These are phyloP conservation scores for Gentiana macrophylla DNA, from an alignment of 257 asterid species.

Conservation along the genomic window DNA sequence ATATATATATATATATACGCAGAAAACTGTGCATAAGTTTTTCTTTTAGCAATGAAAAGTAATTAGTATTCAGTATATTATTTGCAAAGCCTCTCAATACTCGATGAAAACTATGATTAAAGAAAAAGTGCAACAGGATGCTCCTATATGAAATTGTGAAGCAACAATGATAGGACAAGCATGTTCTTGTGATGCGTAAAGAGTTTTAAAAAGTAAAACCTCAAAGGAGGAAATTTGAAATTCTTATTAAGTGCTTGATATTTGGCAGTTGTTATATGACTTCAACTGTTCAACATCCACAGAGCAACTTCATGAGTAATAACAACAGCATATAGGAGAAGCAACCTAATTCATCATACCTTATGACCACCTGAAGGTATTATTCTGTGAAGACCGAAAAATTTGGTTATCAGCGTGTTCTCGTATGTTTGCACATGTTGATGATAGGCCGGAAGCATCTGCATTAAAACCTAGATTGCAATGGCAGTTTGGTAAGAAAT, in stretches of 20 bases:
- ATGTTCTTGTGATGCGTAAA: too few relatives aligned
- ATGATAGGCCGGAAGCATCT: slow-evolving; percentile 90
- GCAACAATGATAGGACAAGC: neutral
- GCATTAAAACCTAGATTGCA: slow-evolving; percentile 62
- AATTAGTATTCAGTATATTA: neutral
- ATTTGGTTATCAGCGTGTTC: slow-evolving; percentile 87
- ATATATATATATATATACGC: too few relatives aligned
- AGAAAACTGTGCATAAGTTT: neutral
- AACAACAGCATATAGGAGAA: neutral
- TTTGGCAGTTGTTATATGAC: neutral
- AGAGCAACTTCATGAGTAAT: slow-evolving; percentile 2
- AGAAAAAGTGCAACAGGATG: too few relatives aligned
- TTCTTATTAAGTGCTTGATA: too few relatives aligned
- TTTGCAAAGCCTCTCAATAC: neutral
- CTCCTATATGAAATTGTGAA: neutral
- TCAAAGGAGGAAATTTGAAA: too few relatives aligned
- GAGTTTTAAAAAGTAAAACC: too few relatives aligned
- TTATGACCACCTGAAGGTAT: slow-evolving; percentile 87
- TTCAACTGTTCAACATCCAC: slow-evolving; percentile 1
- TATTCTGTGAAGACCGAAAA: slow-evolving; percentile 96
- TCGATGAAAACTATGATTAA: too few relatives aligned
- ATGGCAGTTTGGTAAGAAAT: neutral
- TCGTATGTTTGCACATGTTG: slow-evolving; percentile 60
- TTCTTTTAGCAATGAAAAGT: neutral
- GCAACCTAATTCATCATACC: slow-evolving; percentile 30